Evolutionary conservation across 352 stramenopile genomes (phyloP).

Genomic region (Phytophthora ramorum): DNA sequence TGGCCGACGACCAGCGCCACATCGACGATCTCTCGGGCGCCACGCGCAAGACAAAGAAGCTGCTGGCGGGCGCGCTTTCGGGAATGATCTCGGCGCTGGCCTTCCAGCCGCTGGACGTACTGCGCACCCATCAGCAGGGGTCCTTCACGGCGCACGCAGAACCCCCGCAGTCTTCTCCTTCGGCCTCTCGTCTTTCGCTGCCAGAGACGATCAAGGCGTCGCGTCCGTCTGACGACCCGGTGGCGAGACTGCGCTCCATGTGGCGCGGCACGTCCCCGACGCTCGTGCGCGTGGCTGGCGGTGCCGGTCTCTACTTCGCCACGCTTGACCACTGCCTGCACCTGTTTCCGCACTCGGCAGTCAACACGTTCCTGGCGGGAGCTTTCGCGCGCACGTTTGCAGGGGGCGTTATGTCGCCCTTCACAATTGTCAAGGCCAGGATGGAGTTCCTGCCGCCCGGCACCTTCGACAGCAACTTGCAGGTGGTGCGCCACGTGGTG

Average conservation of each 20-base stretch:
- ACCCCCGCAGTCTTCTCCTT: conserved; percentile 4
- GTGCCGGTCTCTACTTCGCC: conserved; percentile 86
- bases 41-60: conserved; percentile 73
- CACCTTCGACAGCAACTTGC: conserved; percentile 65
- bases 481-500: conserved; percentile 73
- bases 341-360: conserved; percentile 53
- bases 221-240: conserved; percentile 21
- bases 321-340: conserved; percentile 77
- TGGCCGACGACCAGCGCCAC: conserved; percentile 32
- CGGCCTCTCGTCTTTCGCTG: conserved; percentile 16
- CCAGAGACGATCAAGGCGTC: conserved; percentile 31
- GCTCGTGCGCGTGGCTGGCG: conserved; percentile 80
- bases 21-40: conserved; percentile 38
- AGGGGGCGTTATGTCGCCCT: conserved; percentile 77
- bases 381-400: conserved; percentile 89
- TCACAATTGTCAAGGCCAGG: conserved; percentile 88
- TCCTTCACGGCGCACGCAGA: conserved; percentile 56
- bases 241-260: conserved; percentile 63
- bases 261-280: conserved; percentile 87
- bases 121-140: conserved; percentile 87
- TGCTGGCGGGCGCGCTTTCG: conserved; percentile 70
- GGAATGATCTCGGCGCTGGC: conserved; percentile 83
- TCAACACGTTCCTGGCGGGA: conserved; percentile 85
- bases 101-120: conserved; percentile 88
- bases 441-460: conserved; percentile 85